Conservation (phyloP, 192 early-diverging fungal genomes). For the Coemansia sp. region DNA sequence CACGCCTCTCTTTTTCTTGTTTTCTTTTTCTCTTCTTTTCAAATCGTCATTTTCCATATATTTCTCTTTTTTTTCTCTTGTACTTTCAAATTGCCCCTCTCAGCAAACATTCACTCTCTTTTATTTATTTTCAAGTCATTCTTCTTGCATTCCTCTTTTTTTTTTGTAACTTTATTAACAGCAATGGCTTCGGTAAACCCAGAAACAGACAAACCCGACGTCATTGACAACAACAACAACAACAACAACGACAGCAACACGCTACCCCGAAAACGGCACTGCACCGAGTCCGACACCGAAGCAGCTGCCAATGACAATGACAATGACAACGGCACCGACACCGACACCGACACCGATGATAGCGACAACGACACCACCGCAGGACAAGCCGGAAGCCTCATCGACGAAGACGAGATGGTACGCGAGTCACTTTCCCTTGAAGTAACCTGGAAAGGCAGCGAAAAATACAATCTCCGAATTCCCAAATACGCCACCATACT, state of each 20-base stretch:
- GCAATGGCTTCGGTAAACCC: no score
- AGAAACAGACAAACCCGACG: no score
- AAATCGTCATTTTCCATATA: no score
- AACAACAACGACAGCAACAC: background rate
- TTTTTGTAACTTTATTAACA: no score
- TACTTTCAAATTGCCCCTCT: background rate
- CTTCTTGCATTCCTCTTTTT: no score
- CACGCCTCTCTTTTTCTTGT: no score
- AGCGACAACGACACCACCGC: background rate
- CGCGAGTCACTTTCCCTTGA: conserved; percentile 36
- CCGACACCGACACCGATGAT: background rate
- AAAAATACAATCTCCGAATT: conserved; percentile 32
- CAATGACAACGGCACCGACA: background rate
- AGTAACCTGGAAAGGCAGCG: conserved; percentile 36
- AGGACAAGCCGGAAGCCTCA: no score
- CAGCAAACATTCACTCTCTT: no score
- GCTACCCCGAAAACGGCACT: background rate
- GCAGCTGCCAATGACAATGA: no score
- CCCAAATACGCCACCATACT: conserved; percentile 44
- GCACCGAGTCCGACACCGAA: background rate
- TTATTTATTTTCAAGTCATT: no score
- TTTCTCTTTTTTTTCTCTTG: background rate
- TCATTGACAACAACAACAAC: no score
- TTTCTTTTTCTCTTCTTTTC: background rate
- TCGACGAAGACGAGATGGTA: conserved; percentile 33